Percentiles rank a stretch among this genome's conserved stretches.
phyloP scores from a whole-genome alignment of 805 yeast genomes.

The Saccharomycopsis lassenensis region DNA sequence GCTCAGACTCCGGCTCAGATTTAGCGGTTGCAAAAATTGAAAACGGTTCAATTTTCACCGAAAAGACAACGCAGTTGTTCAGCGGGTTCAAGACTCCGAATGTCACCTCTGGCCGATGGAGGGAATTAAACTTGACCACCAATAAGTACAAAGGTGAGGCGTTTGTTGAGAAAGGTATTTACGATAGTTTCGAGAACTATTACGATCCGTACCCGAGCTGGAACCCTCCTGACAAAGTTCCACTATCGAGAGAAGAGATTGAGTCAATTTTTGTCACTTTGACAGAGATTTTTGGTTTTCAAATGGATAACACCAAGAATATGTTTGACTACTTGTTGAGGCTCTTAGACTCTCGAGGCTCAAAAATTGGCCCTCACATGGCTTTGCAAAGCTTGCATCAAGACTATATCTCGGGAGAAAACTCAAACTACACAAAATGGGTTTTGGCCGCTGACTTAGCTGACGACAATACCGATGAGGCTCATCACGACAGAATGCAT shows the following conservation, averaged over 20 bases:
- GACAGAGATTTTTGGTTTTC: conserved; percentile 54
- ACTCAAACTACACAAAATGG: conserved; percentile 66
- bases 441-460: conserved; percentile 67
- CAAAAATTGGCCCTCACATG: conserved; percentile 44
- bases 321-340: conserved; percentile 57
- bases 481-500: conserved; percentile 34
- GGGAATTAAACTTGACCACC: conserved; percentile 29
- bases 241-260: conserved; percentile 43
- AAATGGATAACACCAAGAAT: conserved; percentile 50
- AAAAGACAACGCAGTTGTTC: conserved; percentile 47
- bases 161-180: conserved; percentile 31
- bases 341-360: conserved; percentile 56
- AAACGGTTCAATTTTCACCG: conserved; percentile 21
- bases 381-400: conserved; percentile 57
- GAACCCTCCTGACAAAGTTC: conserved; percentile 27
- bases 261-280: conserved; percentile 44
- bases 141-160: conserved; percentile 26
- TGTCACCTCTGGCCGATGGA: conserved; percentile 69
- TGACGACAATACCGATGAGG: conserved; percentile 38
- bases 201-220: conserved; percentile 46
- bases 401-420: conserved; percentile 64
- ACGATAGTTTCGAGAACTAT: conserved; percentile 32
- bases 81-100: conserved; percentile 97
- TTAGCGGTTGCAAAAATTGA: too few species aligned
- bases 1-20: too few species aligned